Base-by-base conservation (phyloP, 73 alveolate genomes). In the Symbiodinium natans region DNA sequence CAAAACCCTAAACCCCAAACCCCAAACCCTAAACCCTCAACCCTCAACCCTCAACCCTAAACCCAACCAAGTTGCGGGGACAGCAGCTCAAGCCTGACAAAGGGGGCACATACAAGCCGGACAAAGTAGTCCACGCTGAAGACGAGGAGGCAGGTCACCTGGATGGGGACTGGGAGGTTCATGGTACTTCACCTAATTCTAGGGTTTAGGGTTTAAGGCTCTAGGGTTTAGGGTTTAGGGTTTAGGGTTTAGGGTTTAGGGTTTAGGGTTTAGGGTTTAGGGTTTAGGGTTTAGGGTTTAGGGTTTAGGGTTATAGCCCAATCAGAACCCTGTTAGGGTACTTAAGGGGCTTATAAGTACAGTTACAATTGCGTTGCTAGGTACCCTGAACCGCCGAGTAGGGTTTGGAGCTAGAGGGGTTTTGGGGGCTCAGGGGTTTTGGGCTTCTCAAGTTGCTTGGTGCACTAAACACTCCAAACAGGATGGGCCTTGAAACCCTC, bases 41-140 rank as follows among this genome's bases (percentile, higher is more conserved):
- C 77, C 77, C 77, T 1, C 10, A 63, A 3, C 2, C 31, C 6
- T 46, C 59, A 13, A 27, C 40, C 17, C 34, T 34, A 27, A 27
- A 63, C 13, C 13, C 7, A 1, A 27, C 34, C 36, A 63, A 27
- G 77, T 8, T 27, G 77, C 77, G 77, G 77, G 39, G 34, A 21
- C 31, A 63, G 77, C 2, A 63, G 77, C 77, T 63, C 77, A 11
- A 63, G 77, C 31, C 96, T 83, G 43, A 89, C 96, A 23, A 63
- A 89, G 33, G 96, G 96, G 33, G 96, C 38, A 41, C 86, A 68
- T n/a, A 48, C 42, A 7, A 89, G 87, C 25, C 77, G 75, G 52
- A 84, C 77, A 36, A 63, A 39, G 63, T 89, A 89, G 87, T 89
- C 96, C 31, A 89, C 27, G 75, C 96, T 89, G 87, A 89, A 89